These are phyloP conservation scores for Suillus occidentalis DNA, from an alignment of 768 basidiomycete genomes.

Conservation along the genomic window DNA sequence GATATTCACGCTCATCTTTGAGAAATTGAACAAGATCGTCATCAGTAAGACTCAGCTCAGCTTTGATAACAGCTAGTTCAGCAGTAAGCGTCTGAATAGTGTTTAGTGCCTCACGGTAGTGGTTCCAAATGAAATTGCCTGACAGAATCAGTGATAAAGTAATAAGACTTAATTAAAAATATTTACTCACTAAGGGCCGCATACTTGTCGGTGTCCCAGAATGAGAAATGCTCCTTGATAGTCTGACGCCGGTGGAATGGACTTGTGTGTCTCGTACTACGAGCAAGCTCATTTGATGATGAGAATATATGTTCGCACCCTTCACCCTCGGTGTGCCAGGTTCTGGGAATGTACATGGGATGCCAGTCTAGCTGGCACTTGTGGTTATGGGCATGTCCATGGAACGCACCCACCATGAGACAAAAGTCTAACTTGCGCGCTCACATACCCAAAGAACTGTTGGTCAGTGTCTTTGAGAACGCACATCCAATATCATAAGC, in stretches of 20 bases:
- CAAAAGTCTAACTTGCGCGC: not conserved
- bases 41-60: not conserved
- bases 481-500: not conserved
- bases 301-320: not conserved
- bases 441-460: slow-evolving; percentile 14
- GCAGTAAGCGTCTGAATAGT: not conserved
- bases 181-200: not conserved
- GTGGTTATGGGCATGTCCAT: too few relatives aligned
- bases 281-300: not conserved
- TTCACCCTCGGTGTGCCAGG: not conserved
- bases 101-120: not conserved
- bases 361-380: too few relatives aligned
- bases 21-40: not conserved
- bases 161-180: not conserved
- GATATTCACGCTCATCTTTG: not conserved
- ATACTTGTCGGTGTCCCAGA: not conserved
- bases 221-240: not conserved
- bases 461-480: slow-evolving; percentile 11
- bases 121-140: not conserved
- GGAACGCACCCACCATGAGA: slow-evolving; percentile 1
- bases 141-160: not conserved
- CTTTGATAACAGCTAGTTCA: not conserved
- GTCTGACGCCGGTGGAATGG: not conserved
- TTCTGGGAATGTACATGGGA: too few relatives aligned
- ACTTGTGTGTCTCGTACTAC: not conserved